Percentiles rank a stretch among this genome's conserved stretches.
Conservation (phyloP, 2,329 filamentous ascomycete species). For the Alternaria sp. region DNA sequence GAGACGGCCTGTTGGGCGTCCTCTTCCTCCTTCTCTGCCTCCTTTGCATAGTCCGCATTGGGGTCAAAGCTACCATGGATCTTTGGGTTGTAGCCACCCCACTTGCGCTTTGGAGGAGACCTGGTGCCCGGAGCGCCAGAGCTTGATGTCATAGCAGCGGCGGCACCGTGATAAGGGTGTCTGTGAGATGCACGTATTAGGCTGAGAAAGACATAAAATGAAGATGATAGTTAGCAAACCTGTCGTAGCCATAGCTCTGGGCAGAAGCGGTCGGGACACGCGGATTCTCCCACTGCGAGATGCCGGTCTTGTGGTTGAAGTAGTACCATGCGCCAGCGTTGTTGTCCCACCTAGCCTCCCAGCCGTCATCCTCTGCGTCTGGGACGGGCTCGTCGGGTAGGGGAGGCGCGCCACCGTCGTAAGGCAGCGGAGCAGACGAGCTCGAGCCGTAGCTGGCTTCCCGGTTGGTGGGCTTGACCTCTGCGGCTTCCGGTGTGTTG, state of each 20-base stretch:
- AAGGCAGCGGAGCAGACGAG: slow-evolving; percentile 34
- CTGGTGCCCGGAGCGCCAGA: slow-evolving; percentile 45
- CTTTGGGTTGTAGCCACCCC: slow-evolving; percentile 89
- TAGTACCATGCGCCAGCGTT: slow-evolving; percentile 78
- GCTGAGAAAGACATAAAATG: slow-evolving; percentile 36
- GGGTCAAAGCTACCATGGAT: slow-evolving; percentile 98
- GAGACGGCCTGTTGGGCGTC: slow-evolving; percentile 38
- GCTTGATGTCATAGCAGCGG: slow-evolving; percentile 40
- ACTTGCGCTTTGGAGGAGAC: slow-evolving; percentile 51
- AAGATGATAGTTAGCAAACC: slow-evolving; percentile 47
- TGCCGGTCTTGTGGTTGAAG: slow-evolving; percentile 78
- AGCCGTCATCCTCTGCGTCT: slow-evolving; percentile 68
- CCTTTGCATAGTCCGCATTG: slow-evolving; percentile 85
- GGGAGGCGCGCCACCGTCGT: slow-evolving; percentile 44
- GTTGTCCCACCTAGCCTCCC: slow-evolving; percentile 81
- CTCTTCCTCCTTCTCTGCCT: slow-evolving; percentile 53
- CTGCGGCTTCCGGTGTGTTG: slow-evolving; percentile 15
- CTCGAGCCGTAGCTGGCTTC: slow-evolving; percentile 16
- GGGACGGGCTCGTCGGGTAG: slow-evolving; percentile 61
- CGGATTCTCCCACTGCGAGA: slow-evolving; percentile 85
- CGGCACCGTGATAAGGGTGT: slow-evolving; percentile 26
- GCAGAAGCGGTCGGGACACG: slow-evolving; percentile 63
- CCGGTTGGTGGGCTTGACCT: slow-evolving; percentile 15
- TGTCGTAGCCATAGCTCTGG: slow-evolving; percentile 34
- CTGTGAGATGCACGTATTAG: slow-evolving; percentile 44